phyloP scores from a whole-genome alignment of 306 rosid genomes.

The Phaseolus lunatus region DNA sequence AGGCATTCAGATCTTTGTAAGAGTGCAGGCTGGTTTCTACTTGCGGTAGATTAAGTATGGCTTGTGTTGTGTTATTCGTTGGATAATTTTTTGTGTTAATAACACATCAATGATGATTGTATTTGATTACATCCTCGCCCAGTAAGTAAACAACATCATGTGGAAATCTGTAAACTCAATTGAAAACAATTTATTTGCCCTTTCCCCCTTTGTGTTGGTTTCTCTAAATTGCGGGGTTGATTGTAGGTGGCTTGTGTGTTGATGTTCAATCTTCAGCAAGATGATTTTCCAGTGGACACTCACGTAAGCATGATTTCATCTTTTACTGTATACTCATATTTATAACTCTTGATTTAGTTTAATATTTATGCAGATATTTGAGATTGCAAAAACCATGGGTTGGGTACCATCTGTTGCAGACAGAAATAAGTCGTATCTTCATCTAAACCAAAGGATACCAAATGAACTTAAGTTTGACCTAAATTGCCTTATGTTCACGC shows the following conservation, averaged over 20 bases:
- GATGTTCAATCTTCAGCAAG: conserved; percentile 76
- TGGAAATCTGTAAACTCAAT: conserved; percentile 20
- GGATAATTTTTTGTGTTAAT: not conserved
- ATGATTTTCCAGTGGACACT: conserved; percentile 96
- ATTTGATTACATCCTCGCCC: conserved; percentile 3
- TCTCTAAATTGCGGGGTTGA: conserved; percentile 36
- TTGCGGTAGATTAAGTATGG: not conserved
- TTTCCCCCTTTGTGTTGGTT: conserved; percentile 20
- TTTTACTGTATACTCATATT: conserved; percentile 22
- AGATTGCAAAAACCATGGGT: conserved; percentile 76
- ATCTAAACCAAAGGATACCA: conserved; percentile 85
- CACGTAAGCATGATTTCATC: conserved; percentile 66
- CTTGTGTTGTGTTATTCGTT: not conserved
- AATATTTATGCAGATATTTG: conserved; percentile 69
- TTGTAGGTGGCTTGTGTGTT: conserved; percentile 60
- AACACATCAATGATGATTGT: conserved; percentile 23
- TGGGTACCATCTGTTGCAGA: conserved; percentile 87
- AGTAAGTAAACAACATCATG: conserved; percentile 9
- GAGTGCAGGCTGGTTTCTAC: conserved; percentile 4
- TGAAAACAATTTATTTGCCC: not conserved
- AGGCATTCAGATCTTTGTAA: conserved; percentile 11
- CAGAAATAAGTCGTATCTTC: conserved; percentile 84
- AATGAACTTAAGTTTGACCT: conserved; percentile 85
- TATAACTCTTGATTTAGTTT: conserved; percentile 7
- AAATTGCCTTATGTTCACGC: conserved; percentile 87